Conservation (phyloP, 345 rosid genomes). For the Ailanthus altissimus region DNA sequence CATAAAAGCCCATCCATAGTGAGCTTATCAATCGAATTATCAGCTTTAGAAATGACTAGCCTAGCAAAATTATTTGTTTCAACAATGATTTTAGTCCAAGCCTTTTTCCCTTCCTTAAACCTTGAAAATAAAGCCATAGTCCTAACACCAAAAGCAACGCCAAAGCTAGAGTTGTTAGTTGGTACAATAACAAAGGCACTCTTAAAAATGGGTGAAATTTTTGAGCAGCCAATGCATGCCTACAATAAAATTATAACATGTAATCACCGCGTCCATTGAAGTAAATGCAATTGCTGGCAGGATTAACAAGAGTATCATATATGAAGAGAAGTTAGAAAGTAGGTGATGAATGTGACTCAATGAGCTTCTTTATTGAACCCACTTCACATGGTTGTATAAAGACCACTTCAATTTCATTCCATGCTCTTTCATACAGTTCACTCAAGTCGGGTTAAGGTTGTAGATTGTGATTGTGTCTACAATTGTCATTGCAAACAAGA, state of each 20-base stretch:
- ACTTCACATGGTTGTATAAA: slow-evolving; percentile 74
- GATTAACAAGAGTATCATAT: slow-evolving; percentile 75
- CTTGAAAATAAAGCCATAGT: slow-evolving; percentile 95
- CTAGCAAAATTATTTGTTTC: slow-evolving; percentile 74
- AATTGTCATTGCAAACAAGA: slow-evolving; percentile 29
- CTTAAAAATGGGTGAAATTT: slow-evolving; percentile 65
- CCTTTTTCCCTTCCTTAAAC: slow-evolving; percentile 75
- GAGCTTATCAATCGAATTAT: slow-evolving; percentile 46
- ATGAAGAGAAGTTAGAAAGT: slow-evolving; percentile 67
- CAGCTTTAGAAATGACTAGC: slow-evolving; percentile 50
- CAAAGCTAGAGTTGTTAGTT: slow-evolving; percentile 84
- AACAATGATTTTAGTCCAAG: slow-evolving; percentile 77
- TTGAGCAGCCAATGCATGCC: slow-evolving; percentile 54
- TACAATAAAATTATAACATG: slow-evolving; percentile 72
- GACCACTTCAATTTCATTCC: slow-evolving; percentile 72
- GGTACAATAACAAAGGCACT: slow-evolving; percentile 80
- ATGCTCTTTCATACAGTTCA: slow-evolving; percentile 72
- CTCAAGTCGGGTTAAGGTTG: slow-evolving; percentile 57
- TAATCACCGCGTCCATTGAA: slow-evolving; percentile 54
- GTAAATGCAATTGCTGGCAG: slow-evolving; percentile 86
- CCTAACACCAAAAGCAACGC: slow-evolving; percentile 89
- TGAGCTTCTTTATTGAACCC: slow-evolving; percentile 90
- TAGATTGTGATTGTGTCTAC: slow-evolving; percentile 7
- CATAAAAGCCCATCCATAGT: slow-evolving; percentile 56
- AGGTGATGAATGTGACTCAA: slow-evolving; percentile 79